phyloP scores from a whole-genome alignment of 257 asterid species.

The Solanum chaucha region DNA sequence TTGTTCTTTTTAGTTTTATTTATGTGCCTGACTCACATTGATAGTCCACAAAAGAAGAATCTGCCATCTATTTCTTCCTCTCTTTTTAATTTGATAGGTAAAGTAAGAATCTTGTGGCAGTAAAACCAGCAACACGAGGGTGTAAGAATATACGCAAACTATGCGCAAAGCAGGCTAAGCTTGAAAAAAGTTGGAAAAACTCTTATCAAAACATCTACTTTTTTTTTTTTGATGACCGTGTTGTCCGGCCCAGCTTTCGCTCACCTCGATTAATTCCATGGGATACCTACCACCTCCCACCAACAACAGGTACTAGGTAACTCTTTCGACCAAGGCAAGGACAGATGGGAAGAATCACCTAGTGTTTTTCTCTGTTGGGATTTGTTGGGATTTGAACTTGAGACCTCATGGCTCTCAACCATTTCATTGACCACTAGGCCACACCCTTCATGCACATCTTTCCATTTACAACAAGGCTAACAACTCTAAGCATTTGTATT shows the following conservation, averaged over 20 bases:
- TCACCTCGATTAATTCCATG: background rate
- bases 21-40: background rate
- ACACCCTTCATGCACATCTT: background rate
- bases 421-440: background rate
- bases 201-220: background rate
- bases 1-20: background rate
- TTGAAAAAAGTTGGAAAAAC: background rate
- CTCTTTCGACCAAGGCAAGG: background rate
- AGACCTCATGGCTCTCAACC: background rate
- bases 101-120: background rate
- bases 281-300: background rate
- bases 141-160: background rate
- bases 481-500: background rate
- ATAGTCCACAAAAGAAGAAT: background rate
- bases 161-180: background rate
- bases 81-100: background rate
- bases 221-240: background rate
- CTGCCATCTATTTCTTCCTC: background rate
- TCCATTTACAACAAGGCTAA: background rate
- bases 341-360: background rate
- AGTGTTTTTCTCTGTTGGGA: background rate
- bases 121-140: background rate
- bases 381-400: background rate
- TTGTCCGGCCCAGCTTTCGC: background rate
- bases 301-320: background rate